Percentiles rank a stretch among this genome's conserved stretches.
Evolutionary conservation across 140 eudicot species (phyloP).

Genomic region (Ambrosia hybrid): DNA sequence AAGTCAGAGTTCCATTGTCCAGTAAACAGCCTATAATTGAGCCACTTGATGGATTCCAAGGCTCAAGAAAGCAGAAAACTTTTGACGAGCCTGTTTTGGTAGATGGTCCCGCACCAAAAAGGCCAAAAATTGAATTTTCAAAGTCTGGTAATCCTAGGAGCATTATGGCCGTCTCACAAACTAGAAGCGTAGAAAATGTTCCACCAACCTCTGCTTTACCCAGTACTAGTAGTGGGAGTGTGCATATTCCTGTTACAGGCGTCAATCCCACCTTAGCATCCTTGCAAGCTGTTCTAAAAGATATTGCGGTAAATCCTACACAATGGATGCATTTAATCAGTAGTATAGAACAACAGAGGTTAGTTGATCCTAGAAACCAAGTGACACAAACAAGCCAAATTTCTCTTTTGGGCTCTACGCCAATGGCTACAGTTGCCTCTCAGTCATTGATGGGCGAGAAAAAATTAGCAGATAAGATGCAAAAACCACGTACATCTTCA

Average conservation of each 20-base stretch:
- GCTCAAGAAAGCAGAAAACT: constrained; percentile 50
- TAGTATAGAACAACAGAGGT: constrained; percentile 51
- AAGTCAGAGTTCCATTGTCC: constrained; percentile 31
- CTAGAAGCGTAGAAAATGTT: constrained; percentile 36
- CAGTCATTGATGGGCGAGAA: constrained; percentile 39
- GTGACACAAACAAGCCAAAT: constrained; percentile 37
- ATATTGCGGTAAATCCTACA: constrained; percentile 76
- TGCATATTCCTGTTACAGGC: constrained; percentile 38
- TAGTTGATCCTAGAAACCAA: constrained; percentile 42
- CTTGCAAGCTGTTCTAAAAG: constrained; percentile 66
- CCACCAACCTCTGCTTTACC: constrained; percentile 27
- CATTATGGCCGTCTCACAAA: constrained; percentile 35
- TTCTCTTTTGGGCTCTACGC: constrained; percentile 44
- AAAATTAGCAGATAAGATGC: constrained; percentile 43
- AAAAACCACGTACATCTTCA: constrained; percentile 46
- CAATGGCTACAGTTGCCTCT: constrained; percentile 35
- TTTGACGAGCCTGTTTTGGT: constrained; percentile 40
- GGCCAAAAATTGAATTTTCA: constrained; percentile 46
- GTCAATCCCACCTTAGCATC: constrained; percentile 47
- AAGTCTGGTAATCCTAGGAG: constrained; percentile 30
- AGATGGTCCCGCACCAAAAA: constrained; percentile 66
- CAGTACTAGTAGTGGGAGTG: constrained; percentile 29
- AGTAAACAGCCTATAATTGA: constrained; percentile 38
- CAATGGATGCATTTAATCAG: constrained; percentile 64
- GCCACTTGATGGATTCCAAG: constrained; percentile 20